Evolutionary conservation across 805 yeast genomes (phyloP), one percentile per base, ranked within the genome.

Genomic region (Saturnispora saitoi): DNA sequence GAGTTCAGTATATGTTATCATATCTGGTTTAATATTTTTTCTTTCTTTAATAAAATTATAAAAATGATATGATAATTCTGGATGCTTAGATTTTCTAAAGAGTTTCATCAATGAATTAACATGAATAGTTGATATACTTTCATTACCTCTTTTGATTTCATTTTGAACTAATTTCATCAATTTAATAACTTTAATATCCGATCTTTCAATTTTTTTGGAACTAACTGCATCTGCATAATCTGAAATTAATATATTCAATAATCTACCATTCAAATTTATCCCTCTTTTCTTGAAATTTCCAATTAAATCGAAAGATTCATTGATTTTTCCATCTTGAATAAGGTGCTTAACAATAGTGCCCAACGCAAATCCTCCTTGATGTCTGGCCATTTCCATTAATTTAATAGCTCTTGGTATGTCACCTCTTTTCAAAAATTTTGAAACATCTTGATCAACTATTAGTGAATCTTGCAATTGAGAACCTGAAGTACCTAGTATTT

Each of bases 221-320:
- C 45, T 14, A 20, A 46, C 38, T 6, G 50, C 44, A 45, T 54
- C 57, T 8, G 77, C 67, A 49, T 73, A 65, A 0, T 76, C 78
- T 34, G 69, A 62, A 45, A 77, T 72, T 8, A 77, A 46, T 4
- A 76, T 70, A 6, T 77, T 75, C 43, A 70, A 58, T 2, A 77
- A 66, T 30, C 70, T 68, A 24, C 76, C 74, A 54, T 81, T 77
- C 4, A 72, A 66, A 2, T 74, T 72, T 11, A 80, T 70, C 1
- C 75, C 76, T 80, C 86, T 76, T 58, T 81, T 83, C 55, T 78
- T 80, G 44, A 86, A 67, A 64, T 75, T 72, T 45, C 72, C 70
- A 51, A 72, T 71, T 17, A 77, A 54, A 37, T 75, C 75, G 24
- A 81, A 48, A 0, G 84, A 83, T 7, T 68, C 70, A 41, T 72